Evolutionary conservation across 352 stramenopile genomes (phyloP), one percentile per base, ranked within the genome.

Genomic region (Saprolegnia parasitica): DNA sequence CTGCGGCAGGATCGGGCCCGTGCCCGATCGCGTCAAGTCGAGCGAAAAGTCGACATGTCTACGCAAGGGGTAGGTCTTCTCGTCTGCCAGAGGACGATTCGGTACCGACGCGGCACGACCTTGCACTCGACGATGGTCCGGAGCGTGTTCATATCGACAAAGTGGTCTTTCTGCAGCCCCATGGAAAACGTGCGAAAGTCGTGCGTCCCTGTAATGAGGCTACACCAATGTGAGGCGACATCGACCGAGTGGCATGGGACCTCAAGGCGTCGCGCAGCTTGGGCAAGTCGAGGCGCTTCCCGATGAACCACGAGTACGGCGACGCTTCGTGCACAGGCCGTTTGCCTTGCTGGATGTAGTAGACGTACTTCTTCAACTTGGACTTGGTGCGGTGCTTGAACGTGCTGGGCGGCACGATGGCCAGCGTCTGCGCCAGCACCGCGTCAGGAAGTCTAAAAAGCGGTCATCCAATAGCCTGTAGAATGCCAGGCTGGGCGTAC

Each of bases 351-450:
- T 95, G 85, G 74, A 95, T 79, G 74, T 95, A 95, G 80, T 95
- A 95, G 47, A 95, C 77, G 72, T 95, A 95, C 76, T 93, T 91
- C 68, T 95, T 95, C 79, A 86, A 90, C 23, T 79, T 80, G 42
- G 87, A 93, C 6, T 85, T 86, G 68, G 91, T 90, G 26, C 85
- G 84, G 37, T 78, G 78, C 3, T 78, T 79, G 35, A 74, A 61
- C n/a, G 70, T 74, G 9, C 70, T 71, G 1, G 72, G 68, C 21
- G 71, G 52, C 61, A 88, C 58, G 1, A 56, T 50, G 1, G 64
- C 78, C 16, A 93, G 76, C 0, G 63, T 66, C 15, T 89, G 78
- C 5, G 91, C 74, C 11, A 82, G 74, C 21, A 95, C 77, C 11
- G 55, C 5, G 4, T 64, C 23, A 11, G 65, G 50, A 11, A 71